These are phyloP conservation scores for Endothia cerciana DNA, from an alignment of 2,329 filamentous ascomycete genomes.

Conservation along the genomic window DNA sequence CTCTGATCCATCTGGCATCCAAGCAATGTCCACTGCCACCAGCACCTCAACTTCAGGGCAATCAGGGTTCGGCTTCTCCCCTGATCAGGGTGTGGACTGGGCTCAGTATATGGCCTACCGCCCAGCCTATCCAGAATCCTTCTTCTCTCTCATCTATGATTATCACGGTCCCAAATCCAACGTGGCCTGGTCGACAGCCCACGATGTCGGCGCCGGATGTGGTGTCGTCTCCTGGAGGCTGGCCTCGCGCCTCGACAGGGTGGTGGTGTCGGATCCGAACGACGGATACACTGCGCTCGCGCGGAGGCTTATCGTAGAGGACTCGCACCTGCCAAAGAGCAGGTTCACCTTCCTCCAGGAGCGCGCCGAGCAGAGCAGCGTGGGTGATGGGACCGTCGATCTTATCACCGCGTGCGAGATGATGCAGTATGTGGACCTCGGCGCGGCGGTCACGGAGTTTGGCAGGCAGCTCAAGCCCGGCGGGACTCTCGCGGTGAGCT, in stretches of 20 bases:
- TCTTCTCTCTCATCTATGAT: conserved; percentile 31
- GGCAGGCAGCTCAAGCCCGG: conserved; percentile 31
- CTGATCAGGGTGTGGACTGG: conserved; percentile 28
- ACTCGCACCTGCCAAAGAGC: conserved; percentile 27
- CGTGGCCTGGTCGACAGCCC: conserved; percentile 25
- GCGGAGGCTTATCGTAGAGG: conserved; percentile 29
- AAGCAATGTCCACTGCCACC: neutral
- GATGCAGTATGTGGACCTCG: conserved; percentile 34
- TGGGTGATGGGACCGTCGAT: conserved; percentile 31
- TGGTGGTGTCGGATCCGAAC: conserved; percentile 37
- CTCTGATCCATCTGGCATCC: neutral
- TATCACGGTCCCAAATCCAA: conserved; percentile 28
- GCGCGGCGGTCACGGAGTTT: conserved; percentile 32
- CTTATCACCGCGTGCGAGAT: conserved; percentile 34
- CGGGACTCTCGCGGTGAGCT: conserved; percentile 33
- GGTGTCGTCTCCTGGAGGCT: conserved; percentile 30
- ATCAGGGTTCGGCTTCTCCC: conserved; percentile 24
- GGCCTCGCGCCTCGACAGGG: conserved; percentile 27
- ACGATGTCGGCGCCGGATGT: conserved; percentile 31
- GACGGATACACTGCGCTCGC: conserved; percentile 33
- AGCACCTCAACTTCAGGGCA: neutral
- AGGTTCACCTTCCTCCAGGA: conserved; percentile 36
- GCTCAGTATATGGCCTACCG: conserved; percentile 30
- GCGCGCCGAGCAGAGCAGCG: conserved; percentile 33
- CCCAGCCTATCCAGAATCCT: conserved; percentile 29